A percentile compares a stretch with the other conserved stretches of the same genome.
These are phyloP conservation scores for Psilocybe azurescens DNA, from an alignment of 768 basidiomycete species.

Conservation along the genomic window DNA sequence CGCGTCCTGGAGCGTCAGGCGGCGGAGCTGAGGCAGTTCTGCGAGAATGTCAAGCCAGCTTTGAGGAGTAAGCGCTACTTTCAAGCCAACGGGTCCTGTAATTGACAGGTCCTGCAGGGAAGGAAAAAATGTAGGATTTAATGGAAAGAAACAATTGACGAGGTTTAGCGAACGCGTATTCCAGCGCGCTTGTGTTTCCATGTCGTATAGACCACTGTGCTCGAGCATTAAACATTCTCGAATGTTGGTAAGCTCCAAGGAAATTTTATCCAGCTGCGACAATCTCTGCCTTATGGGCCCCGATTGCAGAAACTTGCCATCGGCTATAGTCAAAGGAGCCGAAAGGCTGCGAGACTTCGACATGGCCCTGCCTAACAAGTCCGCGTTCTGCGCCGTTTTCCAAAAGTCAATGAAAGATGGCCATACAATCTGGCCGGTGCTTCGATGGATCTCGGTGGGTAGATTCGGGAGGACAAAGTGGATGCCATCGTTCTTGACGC, in stretches of 20 bases:
- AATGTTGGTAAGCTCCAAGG: neutral
- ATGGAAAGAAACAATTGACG: neutral
- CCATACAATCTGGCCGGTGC: neutral
- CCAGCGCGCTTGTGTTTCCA: neutral
- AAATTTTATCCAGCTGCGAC: neutral
- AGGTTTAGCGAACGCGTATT: neutral
- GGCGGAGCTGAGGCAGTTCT: neutral
- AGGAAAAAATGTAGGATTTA: neutral
- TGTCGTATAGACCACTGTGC: neutral
- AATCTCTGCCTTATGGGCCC: neutral
- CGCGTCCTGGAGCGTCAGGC: neutral
- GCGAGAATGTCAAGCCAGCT: neutral
- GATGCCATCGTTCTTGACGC: neutral
- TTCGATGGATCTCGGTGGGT: neutral
- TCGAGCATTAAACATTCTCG: neutral
- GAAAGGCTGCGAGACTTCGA: neutral
- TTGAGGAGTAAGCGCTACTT: neutral
- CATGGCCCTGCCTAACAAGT: neutral
- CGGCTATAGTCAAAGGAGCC: neutral
- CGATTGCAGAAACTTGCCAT: neutral
- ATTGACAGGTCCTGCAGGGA: neutral
- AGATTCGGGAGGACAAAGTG: neutral
- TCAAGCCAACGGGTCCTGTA: neutral
- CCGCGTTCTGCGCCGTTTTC: neutral
- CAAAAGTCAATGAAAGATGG: neutral